Conservation (phyloP, 1,284 basidiomycete genomes). For the Coriolopsis trogii region DNA sequence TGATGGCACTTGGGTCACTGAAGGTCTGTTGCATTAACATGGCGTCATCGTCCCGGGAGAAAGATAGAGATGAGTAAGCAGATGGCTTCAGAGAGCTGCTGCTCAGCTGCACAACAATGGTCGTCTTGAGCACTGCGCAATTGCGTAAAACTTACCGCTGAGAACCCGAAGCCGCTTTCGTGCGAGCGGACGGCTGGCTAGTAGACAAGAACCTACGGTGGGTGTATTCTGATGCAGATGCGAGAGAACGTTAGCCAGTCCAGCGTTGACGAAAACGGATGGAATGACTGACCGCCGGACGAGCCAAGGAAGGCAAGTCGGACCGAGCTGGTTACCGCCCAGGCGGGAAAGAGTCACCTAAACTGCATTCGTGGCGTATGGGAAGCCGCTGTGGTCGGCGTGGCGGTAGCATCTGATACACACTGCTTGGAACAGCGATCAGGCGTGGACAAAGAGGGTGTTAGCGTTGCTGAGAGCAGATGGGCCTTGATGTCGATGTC, state of each 20-base stretch:
- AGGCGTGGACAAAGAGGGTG: not conserved
- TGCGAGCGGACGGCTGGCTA: not conserved
- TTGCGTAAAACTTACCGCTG: slow-evolving; percentile 3
- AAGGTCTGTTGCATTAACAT: slow-evolving; percentile 1
- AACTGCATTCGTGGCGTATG: slow-evolving; percentile 1
- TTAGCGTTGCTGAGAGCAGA: not conserved
- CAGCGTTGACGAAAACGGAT: not conserved
- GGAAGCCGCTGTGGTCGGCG: not conserved
- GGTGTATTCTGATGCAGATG: slow-evolving; percentile 17
- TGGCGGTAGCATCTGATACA: slow-evolving; percentile 6
- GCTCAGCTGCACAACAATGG: not conserved
- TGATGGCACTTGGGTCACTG: not conserved
- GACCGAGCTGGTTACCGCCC: not conserved
- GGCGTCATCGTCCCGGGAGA: not conserved
- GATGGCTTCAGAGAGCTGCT: not conserved
- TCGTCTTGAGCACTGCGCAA: not conserved
- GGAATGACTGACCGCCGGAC: not conserved
- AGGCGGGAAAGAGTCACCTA: not conserved
- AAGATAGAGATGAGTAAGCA: not conserved
- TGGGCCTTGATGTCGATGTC: not conserved
- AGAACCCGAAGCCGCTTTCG: slow-evolving; percentile 6
- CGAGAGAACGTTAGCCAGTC: not conserved
- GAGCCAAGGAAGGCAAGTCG: not conserved
- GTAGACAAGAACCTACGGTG: not conserved
- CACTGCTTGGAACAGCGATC: not conserved